phyloP scores from a whole-genome alignment of 176 grass and related monocot species.

The Aegilops sharonensis region DNA sequence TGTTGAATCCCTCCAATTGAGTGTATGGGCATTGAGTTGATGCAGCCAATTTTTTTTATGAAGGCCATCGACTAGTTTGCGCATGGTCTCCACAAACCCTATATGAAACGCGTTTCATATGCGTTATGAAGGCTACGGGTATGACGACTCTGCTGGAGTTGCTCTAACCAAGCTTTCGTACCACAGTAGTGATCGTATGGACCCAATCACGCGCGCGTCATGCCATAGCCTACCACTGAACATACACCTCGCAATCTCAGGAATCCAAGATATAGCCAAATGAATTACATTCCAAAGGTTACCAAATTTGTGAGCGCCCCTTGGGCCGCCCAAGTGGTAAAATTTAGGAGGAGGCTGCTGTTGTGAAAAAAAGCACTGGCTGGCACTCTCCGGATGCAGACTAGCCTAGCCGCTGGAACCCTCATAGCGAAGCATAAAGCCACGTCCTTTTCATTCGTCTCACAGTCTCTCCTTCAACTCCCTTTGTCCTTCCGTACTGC shows the following conservation, averaged over 20 bases:
- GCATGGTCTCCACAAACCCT: too few species aligned
- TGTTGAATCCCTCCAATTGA: too few species aligned
- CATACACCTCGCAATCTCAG: neutral
- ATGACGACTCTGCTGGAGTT: too few species aligned
- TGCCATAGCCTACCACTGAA: too few species aligned
- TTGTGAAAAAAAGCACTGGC: neutral
- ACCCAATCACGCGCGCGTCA: too few species aligned
- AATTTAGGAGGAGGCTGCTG: neutral
- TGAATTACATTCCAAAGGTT: neutral
- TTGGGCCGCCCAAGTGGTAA: neutral
- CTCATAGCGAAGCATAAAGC: neutral
- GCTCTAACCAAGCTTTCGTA: too few species aligned
- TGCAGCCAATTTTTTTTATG: too few species aligned
- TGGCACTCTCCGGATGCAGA: neutral
- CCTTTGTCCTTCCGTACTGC: neutral
- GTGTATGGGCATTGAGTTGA: too few species aligned
- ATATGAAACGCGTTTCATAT: too few species aligned
- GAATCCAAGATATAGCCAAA: neutral
- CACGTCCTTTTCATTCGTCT: neutral
- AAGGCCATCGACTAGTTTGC: too few species aligned
- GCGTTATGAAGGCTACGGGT: too few species aligned
- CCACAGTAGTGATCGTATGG: too few species aligned
- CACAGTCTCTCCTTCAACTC: neutral
- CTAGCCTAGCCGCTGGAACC: neutral
- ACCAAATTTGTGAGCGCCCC: neutral